Evolutionary conservation across 140 eudicot species (phyloP), one percentile per base, ranked within the genome.

Genomic region (Anethum foeniculum): DNA sequence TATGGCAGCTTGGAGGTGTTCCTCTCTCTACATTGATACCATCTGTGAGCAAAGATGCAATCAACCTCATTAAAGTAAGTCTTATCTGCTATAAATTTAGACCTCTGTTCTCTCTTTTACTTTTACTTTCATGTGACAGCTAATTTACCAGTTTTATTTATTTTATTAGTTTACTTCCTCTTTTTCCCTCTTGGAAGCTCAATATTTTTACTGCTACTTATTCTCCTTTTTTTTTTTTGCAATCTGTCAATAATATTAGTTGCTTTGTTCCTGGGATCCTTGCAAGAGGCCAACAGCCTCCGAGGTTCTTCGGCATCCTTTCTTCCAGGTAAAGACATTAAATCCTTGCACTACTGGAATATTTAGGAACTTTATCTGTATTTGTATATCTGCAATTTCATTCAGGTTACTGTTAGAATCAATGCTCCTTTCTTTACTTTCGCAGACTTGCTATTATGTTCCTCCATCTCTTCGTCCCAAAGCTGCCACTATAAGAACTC

Each of bases 221-320:
- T 68, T 65, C 49, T n/a, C 14, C 4, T 7, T 58, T 60, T n/a
- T n/a, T 60, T 43, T 34, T 36, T n/a, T 13, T n/a, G n/a, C 49
- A 21, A 38, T n/a, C 27, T 34, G 47, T 74, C 27, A 52, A 18
- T 18, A n/a, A 74, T 21, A 19, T 82, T 9, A 85, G 93, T 87
- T 93, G 58, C 96, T 91, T 68, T 93, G 98, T 77, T 93, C 92
- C 16, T 93, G 98, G 98, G 93, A 93, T 81, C 98, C 98, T 43
- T 77, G 88, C 83, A 90, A 86, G 88, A 89, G 98, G 86, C 98
- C 98, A 19, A 88, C 97, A 41, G 97, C 95, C 73, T 80, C 79
- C 28, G 97, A 91, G 84, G 98, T 89, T 62, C 93, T 93, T 87
- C 95, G 87, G 69, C 98, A 93, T 86, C 98, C 96, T 51, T 93